These are phyloP conservation scores for Aspergillus sp. DNA, from an alignment of 2,329 filamentous ascomycete species.

Conservation along the genomic window DNA sequence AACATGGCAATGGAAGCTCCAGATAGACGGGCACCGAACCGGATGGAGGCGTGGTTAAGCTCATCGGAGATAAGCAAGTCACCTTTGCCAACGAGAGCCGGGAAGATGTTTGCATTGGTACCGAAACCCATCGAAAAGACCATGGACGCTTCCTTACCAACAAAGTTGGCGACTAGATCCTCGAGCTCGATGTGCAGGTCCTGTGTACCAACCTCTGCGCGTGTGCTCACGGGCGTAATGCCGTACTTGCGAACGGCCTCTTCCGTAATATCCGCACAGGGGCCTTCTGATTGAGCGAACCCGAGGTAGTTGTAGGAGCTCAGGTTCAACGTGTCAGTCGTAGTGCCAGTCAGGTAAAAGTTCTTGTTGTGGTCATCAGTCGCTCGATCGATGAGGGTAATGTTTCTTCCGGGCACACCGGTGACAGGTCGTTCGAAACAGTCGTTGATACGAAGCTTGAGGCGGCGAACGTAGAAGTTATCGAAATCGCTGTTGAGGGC, in stretches of 20 bases:
- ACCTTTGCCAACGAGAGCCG: slow-evolving; percentile 87
- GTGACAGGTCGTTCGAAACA: slow-evolving; percentile 92
- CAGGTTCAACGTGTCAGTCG: slow-evolving; percentile 94
- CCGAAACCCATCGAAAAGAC: slow-evolving; percentile 99
- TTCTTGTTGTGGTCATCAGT: slow-evolving; percentile 89
- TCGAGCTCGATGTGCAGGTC: slow-evolving; percentile 90
- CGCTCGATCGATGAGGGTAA: slow-evolving; percentile 86
- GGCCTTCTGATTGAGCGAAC: slow-evolving; percentile 95
- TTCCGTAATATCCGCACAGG: slow-evolving; percentile 91
- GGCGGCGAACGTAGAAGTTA: slow-evolving; percentile 90
- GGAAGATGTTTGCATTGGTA: slow-evolving; percentile 91
- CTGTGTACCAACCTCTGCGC: slow-evolving; percentile 79
- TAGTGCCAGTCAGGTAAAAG: slow-evolving; percentile 85
- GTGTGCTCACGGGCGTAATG: slow-evolving; percentile 76
- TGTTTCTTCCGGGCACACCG: slow-evolving; percentile 89
- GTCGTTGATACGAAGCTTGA: slow-evolving; percentile 95
- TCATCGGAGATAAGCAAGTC: slow-evolving; percentile 95
- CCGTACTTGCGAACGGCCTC: slow-evolving; percentile 82
- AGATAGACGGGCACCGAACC: slow-evolving; percentile 88
- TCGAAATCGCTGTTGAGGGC: slow-evolving; percentile 98
- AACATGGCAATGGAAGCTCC: slow-evolving; percentile 94
- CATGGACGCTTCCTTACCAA: slow-evolving; percentile 92
- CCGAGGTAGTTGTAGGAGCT: slow-evolving; percentile 99
- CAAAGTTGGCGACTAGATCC: slow-evolving; percentile 81
- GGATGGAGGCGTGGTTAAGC: slow-evolving; percentile 96